These are phyloP conservation scores for Starmera stellimalicola DNA, from an alignment of 1,139 yeast genomes.

Conservation along the genomic window DNA sequence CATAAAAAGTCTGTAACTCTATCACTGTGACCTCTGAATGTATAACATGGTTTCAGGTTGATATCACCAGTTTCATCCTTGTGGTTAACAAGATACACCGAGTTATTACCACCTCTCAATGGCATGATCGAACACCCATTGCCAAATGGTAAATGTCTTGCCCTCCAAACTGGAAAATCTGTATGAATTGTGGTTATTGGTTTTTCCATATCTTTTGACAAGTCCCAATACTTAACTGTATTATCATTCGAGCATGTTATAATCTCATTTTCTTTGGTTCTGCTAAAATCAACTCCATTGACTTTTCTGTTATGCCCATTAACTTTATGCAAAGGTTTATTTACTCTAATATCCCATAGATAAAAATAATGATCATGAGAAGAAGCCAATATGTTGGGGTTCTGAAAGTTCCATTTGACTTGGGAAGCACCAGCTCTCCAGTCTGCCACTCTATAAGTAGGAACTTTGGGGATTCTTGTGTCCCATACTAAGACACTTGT, in stretches of 20 bases:
- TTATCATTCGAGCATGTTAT: constrained; percentile 82
- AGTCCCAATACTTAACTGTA: constrained; percentile 84
- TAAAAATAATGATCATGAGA: constrained; percentile 75
- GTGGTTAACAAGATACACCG: constrained; percentile 58
- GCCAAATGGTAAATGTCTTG: constrained; percentile 85
- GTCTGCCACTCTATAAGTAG: constrained; percentile 75
- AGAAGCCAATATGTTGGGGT: constrained; percentile 72
- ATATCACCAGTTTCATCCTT: constrained; percentile 27
- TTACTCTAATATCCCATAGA: constrained; percentile 84
- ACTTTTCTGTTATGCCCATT: constrained; percentile 75
- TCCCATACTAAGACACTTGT: constrained; percentile 89
- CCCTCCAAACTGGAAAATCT: constrained; percentile 81
- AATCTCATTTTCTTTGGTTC: constrained; percentile 46
- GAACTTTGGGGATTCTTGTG: constrained; percentile 64
- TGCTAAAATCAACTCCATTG: constrained; percentile 79
- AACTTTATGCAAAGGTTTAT: constrained; percentile 59
- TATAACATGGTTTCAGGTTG: constrained; percentile 47
- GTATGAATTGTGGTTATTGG: constrained; percentile 60
- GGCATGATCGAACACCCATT: constrained; percentile 91
- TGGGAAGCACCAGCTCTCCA: constrained; percentile 95
- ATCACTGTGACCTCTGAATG: constrained; percentile 75
- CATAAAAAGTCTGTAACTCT: constrained; percentile 83
- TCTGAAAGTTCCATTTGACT: constrained; percentile 82
- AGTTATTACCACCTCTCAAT: constrained; percentile 72
- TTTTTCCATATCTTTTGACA: constrained; percentile 26